Conservation (phyloP, 1,284 basidiomycete genomes). For the Wallemia ichthyophaga region DNA sequence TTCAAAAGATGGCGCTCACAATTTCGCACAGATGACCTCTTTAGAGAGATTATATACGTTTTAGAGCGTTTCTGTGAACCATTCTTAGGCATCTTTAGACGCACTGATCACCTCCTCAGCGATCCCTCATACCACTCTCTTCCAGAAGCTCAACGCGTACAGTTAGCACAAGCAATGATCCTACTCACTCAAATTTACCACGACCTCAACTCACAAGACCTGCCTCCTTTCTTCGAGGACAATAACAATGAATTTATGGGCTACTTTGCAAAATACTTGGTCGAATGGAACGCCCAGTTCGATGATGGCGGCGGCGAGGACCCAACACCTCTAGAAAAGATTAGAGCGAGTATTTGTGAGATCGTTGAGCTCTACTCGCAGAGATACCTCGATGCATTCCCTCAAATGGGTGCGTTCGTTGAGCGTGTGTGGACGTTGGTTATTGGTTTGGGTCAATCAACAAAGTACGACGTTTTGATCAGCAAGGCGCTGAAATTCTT, state of each 20-base stretch:
- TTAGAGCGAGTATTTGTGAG: slow-evolving; percentile 71
- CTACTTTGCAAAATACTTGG: slow-evolving; percentile 44
- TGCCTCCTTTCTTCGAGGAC: slow-evolving; percentile 84
- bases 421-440: slow-evolving; percentile 73
- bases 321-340: slow-evolving; percentile 51
- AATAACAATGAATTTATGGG: slow-evolving; percentile 51
- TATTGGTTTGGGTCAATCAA: slow-evolving; percentile 14
- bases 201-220: slow-evolving; percentile 79
- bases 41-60: slow-evolving; percentile 74
- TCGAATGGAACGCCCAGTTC: slow-evolving; percentile 34
- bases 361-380: slow-evolving; percentile 78
- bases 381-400: slow-evolving; percentile 63
- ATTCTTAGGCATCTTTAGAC: slow-evolving; percentile 51
- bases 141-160: slow-evolving; percentile 23
- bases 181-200: slow-evolving; percentile 65
- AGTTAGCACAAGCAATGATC: slow-evolving; percentile 39
- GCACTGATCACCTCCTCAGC: slow-evolving; percentile 19
- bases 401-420: slow-evolving; percentile 51
- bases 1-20: slow-evolving; percentile 76
- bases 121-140: slow-evolving; percentile 15
- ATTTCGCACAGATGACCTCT: slow-evolving; percentile 62
- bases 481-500: slow-evolving; percentile 79
- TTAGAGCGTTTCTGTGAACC: slow-evolving; percentile 51
- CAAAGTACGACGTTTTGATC: slow-evolving; percentile 26
- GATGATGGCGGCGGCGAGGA: slow-evolving; percentile 38